Conservation (phyloP, 306 rosid genomes). For the Albizia julibrissin region DNA sequence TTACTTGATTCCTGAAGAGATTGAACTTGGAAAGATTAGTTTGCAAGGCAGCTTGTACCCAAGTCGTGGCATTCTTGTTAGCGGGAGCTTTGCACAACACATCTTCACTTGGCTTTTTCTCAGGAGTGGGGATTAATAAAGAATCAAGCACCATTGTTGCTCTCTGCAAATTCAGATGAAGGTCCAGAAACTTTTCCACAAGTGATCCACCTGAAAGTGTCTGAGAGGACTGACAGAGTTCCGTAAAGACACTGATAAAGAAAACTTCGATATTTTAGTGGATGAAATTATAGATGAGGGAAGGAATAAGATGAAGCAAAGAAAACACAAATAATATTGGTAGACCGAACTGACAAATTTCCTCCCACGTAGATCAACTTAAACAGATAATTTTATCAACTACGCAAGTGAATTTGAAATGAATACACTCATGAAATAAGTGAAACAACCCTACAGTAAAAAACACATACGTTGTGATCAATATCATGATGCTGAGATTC, state of each 20-base stretch:
- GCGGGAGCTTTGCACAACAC: conserved; percentile 26
- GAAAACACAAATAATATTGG: neutral
- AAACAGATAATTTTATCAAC: neutral
- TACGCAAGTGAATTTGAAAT: neutral
- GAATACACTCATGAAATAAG: neutral
- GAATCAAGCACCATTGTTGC: conserved; percentile 39
- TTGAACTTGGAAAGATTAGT: conserved; percentile 65
- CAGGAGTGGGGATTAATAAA: conserved; percentile 36
- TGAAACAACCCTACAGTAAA: neutral
- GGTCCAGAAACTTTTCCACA: conserved; percentile 62
- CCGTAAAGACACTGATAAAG: conserved; percentile 55
- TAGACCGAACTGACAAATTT: neutral
- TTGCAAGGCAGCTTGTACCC: conserved; percentile 72
- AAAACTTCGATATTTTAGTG: neutral
- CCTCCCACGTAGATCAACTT: neutral
- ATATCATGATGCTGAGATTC: neutral
- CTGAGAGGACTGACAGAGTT: conserved; percentile 49
- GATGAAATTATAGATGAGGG: neutral
- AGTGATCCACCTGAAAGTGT: conserved; percentile 54
- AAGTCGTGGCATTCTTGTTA: conserved; percentile 50
- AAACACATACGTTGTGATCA: no score
- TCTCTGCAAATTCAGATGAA: conserved; percentile 53
- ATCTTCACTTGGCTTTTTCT: conserved; percentile 43
- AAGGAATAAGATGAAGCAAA: neutral
- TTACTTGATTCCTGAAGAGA: conserved; percentile 44